Evolutionary conservation across 306 rosid genomes (phyloP), one percentile per base, ranked within the genome.

Genomic region (Pachyrhizus erosus): DNA sequence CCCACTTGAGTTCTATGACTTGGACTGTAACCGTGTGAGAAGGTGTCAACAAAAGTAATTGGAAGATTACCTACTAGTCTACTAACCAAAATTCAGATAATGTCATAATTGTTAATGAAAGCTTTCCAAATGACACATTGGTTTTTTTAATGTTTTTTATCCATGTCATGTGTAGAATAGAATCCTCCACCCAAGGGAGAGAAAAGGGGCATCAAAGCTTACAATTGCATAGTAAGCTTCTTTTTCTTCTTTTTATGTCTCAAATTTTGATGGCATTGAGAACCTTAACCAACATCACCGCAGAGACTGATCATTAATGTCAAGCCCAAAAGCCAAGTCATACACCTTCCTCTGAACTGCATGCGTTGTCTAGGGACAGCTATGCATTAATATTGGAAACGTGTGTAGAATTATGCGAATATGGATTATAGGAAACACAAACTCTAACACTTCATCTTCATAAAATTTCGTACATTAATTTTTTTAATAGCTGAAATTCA

Each of bases 211-310:
- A 42, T 42, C 34, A 70, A 13, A 70, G 18, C 40, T 39, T 68
- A 3, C 73, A 40, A 40, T 58, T 75, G 79, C 37, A 23, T 55
- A 39, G 21, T 51, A 34, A 31, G 20, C 34, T 13, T 33, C 3
- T 31, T n/a, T 27, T 46, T 13, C 3, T 18, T 23, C 20, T 5
- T 61, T 40, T 62, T 1, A 64, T 18, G 57, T 69, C 54, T 40
- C 18, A 78, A 42, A 31, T 49, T 48, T 65, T 65, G 48, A 65
- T 7, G 51, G 5, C n/a, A 3, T 13, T 13, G 49, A 80, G 15
- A 43, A 75, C 54, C 55, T 51, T 72, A 72, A 60, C 67, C 74
- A 72, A 80, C 20, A 37, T 48, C 52, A 73, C 18, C 13, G 60
- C 78, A 51, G 20, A 20, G 33, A 73, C 14, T 39, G 27, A n/a